Evolutionary conservation across 2,329 filamentous ascomycete species (phyloP).

Genomic region (Aspergillus tamarii): DNA sequence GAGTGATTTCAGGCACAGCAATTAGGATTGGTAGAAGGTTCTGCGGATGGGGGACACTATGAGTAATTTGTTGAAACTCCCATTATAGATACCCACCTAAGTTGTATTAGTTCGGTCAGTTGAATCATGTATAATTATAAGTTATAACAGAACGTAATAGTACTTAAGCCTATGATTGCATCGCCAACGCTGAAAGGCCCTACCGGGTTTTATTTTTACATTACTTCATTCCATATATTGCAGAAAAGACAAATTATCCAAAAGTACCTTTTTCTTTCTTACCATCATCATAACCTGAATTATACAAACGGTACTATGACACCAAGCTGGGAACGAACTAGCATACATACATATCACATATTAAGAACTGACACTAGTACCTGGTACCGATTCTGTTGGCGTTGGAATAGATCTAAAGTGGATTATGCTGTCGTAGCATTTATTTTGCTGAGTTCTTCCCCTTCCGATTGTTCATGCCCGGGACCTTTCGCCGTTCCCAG

Average conservation of each 20-base stretch:
- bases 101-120: neutral
- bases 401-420: neutral
- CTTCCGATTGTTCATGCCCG: constrained; percentile 42
- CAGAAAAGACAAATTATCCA: neutral
- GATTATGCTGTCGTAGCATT: neutral
- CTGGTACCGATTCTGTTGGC: neutral
- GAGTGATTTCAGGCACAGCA: constrained; percentile 40
- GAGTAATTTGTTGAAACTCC: neutral
- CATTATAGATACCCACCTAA: neutral
- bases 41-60: constrained; percentile 44
- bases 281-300: constrained; percentile 16
- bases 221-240: neutral
- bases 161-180: neutral
- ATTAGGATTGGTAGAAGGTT: constrained; percentile 44
- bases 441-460: constrained; percentile 33
- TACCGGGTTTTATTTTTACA: neutral
- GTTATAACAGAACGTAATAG: neutral
- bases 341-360: neutral
- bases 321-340: neutral
- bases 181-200: neutral
- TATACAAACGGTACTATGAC: constrained; percentile 13
- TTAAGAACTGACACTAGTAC: neutral
- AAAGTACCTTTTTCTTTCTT: neutral
- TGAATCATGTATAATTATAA: neutral
- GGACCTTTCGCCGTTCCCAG: constrained; percentile 77